Percentiles rank a stretch among this genome's conserved stretches.
phyloP scores from a whole-genome alignment of 2,329 filamentous ascomycete species.

The Nannizzia gypsea region DNA sequence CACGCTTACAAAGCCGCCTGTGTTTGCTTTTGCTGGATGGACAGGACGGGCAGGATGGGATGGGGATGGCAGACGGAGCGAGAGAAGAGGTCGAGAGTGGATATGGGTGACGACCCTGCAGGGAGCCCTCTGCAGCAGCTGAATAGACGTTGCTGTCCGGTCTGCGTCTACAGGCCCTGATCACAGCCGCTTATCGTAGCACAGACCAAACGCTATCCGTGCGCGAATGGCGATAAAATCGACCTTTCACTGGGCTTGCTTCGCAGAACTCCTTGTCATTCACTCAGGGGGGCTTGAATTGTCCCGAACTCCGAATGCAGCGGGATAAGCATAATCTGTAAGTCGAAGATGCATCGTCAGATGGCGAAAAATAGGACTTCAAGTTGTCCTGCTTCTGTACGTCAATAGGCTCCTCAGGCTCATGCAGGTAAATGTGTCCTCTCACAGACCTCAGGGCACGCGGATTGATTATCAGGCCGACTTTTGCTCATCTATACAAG shows the following conservation, averaged over 20 bases:
- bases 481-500: background rate
- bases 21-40: background rate
- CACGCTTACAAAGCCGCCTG: constrained; percentile 1
- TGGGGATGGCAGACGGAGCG: too few relatives aligned
- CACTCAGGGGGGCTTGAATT: background rate
- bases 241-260: background rate
- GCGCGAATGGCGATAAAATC: background rate
- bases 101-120: background rate
- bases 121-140: background rate
- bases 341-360: background rate
- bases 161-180: background rate
- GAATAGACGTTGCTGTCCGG: background rate
- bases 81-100: background rate
- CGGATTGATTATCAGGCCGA: background rate
- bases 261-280: too few relatives aligned
- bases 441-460: background rate
- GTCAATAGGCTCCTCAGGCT: background rate
- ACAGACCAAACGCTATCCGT: background rate
- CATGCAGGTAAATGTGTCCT: background rate
- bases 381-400: background rate
- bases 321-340: background rate
- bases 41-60: too few relatives aligned
- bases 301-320: background rate
- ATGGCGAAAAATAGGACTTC: background rate
- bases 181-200: background rate